Conservation (phyloP, 78 protist species). For the Andalucia godoyi region DNA sequence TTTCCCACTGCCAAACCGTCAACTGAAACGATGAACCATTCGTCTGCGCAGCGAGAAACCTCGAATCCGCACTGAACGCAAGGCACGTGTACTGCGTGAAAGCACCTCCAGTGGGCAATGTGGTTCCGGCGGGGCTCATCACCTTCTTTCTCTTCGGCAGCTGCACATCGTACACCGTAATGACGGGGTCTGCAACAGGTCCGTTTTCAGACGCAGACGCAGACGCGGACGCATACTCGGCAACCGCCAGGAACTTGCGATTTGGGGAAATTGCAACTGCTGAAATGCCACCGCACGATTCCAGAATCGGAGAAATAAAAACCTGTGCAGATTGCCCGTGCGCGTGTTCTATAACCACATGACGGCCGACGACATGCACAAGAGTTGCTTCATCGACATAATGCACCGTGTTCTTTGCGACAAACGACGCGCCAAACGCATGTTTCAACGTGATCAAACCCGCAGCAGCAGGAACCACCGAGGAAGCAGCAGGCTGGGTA, state of each 20-base stretch:
- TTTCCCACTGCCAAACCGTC: conserved; percentile 43
- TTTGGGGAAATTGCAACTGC: conserved; percentile 31
- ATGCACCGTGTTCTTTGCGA: conserved; percentile 19
- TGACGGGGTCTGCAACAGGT: conserved; percentile 6
- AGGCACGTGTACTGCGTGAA: neutral
- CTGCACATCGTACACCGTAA: conserved; percentile 34
- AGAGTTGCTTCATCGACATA: conserved; percentile 34
- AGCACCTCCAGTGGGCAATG: no score
- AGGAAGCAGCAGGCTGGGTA: no score
- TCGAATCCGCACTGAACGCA: conserved; percentile 1
- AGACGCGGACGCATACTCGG: conserved; percentile 9
- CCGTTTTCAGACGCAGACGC: neutral
- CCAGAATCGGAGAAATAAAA: conserved; percentile 18
- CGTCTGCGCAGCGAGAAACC: conserved; percentile 11
- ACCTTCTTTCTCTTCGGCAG: conserved; percentile 3
- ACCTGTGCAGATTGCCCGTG: conserved; percentile 22
- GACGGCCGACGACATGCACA: conserved; percentile 34
- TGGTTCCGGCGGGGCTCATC: neutral
- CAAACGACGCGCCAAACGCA: conserved; percentile 38
- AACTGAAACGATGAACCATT: conserved; percentile 38
- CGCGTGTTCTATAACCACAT: conserved; percentile 13
- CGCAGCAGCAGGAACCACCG: no score
- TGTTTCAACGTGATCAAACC: no score
- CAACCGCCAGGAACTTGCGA: conserved; percentile 39
- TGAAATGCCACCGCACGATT: conserved; percentile 21